Evolutionary conservation across 2,329 filamentous ascomycete species (phyloP).

Genomic region (Trichoderma aggressivum): DNA sequence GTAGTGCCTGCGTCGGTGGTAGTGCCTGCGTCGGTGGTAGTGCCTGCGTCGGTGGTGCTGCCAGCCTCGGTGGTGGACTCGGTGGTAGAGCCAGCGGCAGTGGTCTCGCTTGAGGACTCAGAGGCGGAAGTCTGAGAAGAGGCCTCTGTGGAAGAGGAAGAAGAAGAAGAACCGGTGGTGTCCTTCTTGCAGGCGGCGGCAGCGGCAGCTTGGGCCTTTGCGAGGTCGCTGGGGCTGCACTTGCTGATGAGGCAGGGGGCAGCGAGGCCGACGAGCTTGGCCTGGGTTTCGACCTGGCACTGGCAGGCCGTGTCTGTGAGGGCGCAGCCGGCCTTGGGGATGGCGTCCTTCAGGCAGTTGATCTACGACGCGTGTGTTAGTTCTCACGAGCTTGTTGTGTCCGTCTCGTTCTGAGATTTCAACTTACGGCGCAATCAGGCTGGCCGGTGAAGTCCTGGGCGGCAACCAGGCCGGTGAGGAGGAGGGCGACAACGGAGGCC

Average conservation of each 20-base stretch:
- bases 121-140: background rate
- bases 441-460: slow-evolving; percentile 38
- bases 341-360: slow-evolving; percentile 35
- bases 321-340: slow-evolving; percentile 37
- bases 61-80: background rate
- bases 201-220: slow-evolving; percentile 33
- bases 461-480: slow-evolving; percentile 35
- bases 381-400: background rate
- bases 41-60: background rate
- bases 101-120: background rate
- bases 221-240: slow-evolving; percentile 34
- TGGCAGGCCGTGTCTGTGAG: slow-evolving; percentile 38
- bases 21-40: background rate
- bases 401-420: background rate
- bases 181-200: slow-evolving; percentile 28
- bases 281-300: slow-evolving; percentile 36
- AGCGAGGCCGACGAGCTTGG: slow-evolving; percentile 29
- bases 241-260: slow-evolving; percentile 33
- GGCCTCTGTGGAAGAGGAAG: background rate
- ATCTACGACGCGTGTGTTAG: slow-evolving; percentile 22
- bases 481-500: slow-evolving; percentile 33
- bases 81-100: slow-evolving; percentile 4
- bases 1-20: background rate
- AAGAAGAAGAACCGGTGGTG: background rate
- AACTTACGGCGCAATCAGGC: slow-evolving; percentile 42